Evolutionary conservation across 805 yeast genomes (phyloP), one percentile per base, ranked within the genome.

Genomic region (Cyberlindnera maclurae): DNA sequence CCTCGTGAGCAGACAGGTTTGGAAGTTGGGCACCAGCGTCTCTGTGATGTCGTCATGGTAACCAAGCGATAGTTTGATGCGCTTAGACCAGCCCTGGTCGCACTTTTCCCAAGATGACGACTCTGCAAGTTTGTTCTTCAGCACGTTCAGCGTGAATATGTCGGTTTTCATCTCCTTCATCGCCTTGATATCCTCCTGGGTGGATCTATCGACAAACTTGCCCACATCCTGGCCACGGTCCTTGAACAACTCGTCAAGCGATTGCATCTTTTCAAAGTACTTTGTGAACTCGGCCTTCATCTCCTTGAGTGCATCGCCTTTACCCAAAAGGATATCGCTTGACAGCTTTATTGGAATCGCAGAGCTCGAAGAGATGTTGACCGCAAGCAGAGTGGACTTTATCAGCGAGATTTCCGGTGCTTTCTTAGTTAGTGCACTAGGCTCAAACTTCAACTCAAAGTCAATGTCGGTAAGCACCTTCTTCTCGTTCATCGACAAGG

Each of bases 1-100:
- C 51, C 87, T 65, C 4, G 79, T 71, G n/a, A 78, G 63, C 39
- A 75, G 58, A 56, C 87, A 81, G 36, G 69, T 71, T 47, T 79
- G 84, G 55, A 79, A 80, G 39, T 69, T 69, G 1, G 87, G 87
- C 13, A 76, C 54, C 39, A 81, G 54, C 1, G 78, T 75, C 34
- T 72, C 67, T 34, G 59, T 60, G 29, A 71, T 63, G 38, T 70
- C 70, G 33, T 68, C 65, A 26, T 57, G 47, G 15, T 69, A 56
- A 26, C 61, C 57, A 37, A 77, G 47, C 15, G 74, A 73, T 3
- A 75, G 50, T 2, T 52, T 53, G 3, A 77, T 30, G 11, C 44
- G 46, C 40, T 58, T 33, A 3, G 15, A 33, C 39, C 44, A 47
- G 26, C 32, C 33, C 26, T 34, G 32, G 4, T 15, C 38, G 20